Evolutionary conservation across 2,329 filamentous ascomycete species (phyloP).

Genomic region (Erysiphe pulchra): DNA sequence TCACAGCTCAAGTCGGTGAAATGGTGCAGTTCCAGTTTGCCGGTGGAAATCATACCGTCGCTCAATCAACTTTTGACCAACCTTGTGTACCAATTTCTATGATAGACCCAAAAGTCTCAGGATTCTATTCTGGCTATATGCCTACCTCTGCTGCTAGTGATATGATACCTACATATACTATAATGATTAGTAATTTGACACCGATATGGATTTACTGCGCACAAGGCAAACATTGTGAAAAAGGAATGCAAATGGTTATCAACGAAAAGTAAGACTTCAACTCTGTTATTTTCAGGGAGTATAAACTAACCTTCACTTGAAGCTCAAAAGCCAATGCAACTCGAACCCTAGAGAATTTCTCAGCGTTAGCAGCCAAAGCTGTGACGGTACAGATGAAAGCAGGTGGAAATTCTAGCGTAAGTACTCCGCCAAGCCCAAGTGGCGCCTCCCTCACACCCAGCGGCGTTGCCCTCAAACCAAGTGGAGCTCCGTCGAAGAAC

Average conservation of each 20-base stretch:
- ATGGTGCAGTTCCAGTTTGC: slow-evolving; percentile 43
- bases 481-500: not conserved
- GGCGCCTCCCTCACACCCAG: not conserved
- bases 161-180: slow-evolving; percentile 37
- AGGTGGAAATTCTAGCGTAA: not conserved
- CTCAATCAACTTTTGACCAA: slow-evolving; percentile 47
- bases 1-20: slow-evolving; percentile 35
- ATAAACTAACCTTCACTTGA: slow-evolving; percentile 2
- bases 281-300: not conserved
- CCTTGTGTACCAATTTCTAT: slow-evolving; percentile 36
- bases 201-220: slow-evolving; percentile 64
- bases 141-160: slow-evolving; percentile 20
- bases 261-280: slow-evolving; percentile 23
- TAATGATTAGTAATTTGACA: slow-evolving; percentile 39
- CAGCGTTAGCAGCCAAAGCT: slow-evolving; percentile 12
- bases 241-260: slow-evolving; percentile 17
- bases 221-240: slow-evolving; percentile 46
- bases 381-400: not conserved
- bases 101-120: slow-evolving; percentile 21
- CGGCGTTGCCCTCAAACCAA: not conserved
- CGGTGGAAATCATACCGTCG: slow-evolving; percentile 51
- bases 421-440: not conserved
- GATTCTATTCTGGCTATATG: slow-evolving; percentile 44
- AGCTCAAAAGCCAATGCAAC: slow-evolving; percentile 21
- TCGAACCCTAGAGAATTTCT: slow-evolving; percentile 21